Conservation (phyloP, 805 yeast species). For the Candida silvicultrix region DNA sequence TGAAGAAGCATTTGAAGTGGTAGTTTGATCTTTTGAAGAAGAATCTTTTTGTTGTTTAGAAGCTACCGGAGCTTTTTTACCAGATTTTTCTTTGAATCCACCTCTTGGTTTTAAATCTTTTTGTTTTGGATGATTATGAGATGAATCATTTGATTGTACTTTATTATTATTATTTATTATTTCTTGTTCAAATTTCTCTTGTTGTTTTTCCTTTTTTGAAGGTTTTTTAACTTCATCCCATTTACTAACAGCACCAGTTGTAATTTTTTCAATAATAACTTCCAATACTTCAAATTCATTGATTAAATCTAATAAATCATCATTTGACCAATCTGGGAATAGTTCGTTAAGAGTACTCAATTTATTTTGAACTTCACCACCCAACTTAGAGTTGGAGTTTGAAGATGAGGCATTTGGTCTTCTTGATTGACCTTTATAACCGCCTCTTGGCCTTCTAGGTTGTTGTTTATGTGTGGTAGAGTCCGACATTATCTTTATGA, state of each 20-base stretch:
- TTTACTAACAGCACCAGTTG: constrained; percentile 82
- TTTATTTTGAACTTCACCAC: constrained; percentile 30
- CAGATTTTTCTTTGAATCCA: constrained; percentile 9
- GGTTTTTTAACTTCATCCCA: constrained; percentile 89
- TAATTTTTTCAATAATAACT: constrained; percentile 77
- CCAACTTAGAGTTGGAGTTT: constrained; percentile 12
- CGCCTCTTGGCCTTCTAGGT: constrained; percentile 23
- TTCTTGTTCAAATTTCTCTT: constrained; percentile 14
- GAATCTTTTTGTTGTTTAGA: constrained; percentile 3
- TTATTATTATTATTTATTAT: constrained; percentile 12
- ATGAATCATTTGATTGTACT: constrained; percentile 5
- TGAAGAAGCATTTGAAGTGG: constrained; percentile 12
- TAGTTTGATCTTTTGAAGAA: constrained; percentile 8
- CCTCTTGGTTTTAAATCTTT: constrained; percentile 14
- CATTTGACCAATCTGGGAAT: constrained; percentile 92
- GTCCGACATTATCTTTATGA: constrained; percentile 8
- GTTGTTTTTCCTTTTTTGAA: constrained; percentile 49
- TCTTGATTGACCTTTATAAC: constrained; percentile 40
- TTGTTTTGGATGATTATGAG: constrained; percentile 8
- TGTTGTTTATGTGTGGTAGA: constrained; percentile 12
- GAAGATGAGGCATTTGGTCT: constrained; percentile 25
- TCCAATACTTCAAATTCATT: constrained; percentile 75
- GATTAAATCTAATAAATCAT: constrained; percentile 72
- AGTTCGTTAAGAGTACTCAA: constrained; percentile 65
- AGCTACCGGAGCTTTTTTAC: constrained; percentile 10